These are phyloP conservation scores for Cicer bijugum DNA, from an alignment of 306 rosid genomes.

Conservation along the genomic window DNA sequence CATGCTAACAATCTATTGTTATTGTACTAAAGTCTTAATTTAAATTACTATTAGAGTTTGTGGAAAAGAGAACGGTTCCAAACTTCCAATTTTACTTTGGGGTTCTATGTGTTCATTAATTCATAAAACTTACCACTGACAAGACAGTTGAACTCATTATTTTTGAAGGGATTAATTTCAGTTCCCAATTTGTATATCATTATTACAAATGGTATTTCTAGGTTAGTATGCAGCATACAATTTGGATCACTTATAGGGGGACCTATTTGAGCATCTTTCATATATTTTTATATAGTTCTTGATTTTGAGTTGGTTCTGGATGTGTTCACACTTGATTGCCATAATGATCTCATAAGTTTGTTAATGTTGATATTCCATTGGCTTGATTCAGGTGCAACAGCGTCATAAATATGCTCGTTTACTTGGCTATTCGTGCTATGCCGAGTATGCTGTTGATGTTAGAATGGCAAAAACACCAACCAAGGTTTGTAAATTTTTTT, in stretches of 20 bases:
- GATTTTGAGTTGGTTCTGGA: conserved; percentile 29
- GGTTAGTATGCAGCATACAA: conserved; percentile 31
- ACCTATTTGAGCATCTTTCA: conserved; percentile 19
- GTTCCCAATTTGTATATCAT: conserved; percentile 19
- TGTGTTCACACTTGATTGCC: conserved; percentile 2
- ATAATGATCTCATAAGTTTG: conserved; percentile 23
- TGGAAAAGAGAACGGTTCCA: neutral
- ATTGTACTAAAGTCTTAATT: conserved; percentile 4
- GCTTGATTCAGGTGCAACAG: conserved; percentile 70
- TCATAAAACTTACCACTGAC: conserved; percentile 24
- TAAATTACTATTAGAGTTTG: conserved; percentile 21
- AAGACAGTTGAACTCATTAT: conserved; percentile 32
- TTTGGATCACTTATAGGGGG: conserved; percentile 15
- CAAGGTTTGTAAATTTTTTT: conserved; percentile 60
- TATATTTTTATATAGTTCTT: conserved; percentile 26
- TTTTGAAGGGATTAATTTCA: conserved; percentile 35
- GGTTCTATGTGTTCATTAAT: conserved; percentile 22
- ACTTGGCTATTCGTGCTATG: conserved; percentile 87
- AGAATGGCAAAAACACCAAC: conserved; percentile 95
- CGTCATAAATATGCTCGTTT: conserved; percentile 91
- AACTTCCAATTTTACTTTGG: neutral
- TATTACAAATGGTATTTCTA: conserved; percentile 1
- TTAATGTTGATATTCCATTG: conserved; percentile 38
- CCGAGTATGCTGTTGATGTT: conserved; percentile 78
- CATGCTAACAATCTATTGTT: conserved; percentile 22